Evolutionary conservation across 2,329 filamentous ascomycete species (phyloP).

Genomic region (Metarhizium brunneum): DNA sequence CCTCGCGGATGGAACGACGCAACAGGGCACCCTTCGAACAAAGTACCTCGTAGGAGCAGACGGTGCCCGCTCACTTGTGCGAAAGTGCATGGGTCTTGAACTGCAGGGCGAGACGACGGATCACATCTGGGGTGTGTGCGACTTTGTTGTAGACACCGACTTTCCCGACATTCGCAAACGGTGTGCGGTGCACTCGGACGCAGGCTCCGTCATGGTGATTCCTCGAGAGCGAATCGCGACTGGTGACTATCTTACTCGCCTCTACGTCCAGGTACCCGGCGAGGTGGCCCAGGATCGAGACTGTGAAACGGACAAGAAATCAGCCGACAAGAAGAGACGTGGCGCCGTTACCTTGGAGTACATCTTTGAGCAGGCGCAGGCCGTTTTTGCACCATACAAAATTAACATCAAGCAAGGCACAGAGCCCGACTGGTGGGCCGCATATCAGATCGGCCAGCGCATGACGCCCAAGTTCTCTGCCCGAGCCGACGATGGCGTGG

Average conservation of each 20-base stretch:
- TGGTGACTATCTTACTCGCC: conserved; percentile 11
- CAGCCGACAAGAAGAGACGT: not conserved
- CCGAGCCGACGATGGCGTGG: not conserved
- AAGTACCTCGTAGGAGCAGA: not conserved
- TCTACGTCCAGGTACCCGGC: conserved; percentile 12
- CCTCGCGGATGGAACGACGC: not conserved
- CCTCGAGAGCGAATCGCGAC: conserved; percentile 13
- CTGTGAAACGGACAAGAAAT: conserved; percentile 1
- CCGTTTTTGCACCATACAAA: conserved; percentile 32
- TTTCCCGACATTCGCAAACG: not conserved
- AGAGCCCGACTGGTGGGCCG: conserved; percentile 9
- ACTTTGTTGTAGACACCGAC: not conserved
- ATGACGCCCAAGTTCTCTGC: not conserved
- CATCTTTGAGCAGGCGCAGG: conserved; percentile 43
- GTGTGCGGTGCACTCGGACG: not conserved
- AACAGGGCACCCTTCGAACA: not conserved
- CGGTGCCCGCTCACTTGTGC: not conserved
- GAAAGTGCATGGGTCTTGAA: not conserved
- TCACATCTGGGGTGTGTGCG: not conserved
- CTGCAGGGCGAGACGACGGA: not conserved
- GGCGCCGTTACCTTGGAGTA: conserved; percentile 30
- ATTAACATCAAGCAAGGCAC: conserved; percentile 25
- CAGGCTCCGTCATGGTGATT: conserved; percentile 17
- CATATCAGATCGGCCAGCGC: not conserved
- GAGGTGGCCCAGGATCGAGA: conserved; percentile 1